Evolutionary conservation across 352 stramenopile species (phyloP).

Genomic region (Pythium folliculosum): DNA sequence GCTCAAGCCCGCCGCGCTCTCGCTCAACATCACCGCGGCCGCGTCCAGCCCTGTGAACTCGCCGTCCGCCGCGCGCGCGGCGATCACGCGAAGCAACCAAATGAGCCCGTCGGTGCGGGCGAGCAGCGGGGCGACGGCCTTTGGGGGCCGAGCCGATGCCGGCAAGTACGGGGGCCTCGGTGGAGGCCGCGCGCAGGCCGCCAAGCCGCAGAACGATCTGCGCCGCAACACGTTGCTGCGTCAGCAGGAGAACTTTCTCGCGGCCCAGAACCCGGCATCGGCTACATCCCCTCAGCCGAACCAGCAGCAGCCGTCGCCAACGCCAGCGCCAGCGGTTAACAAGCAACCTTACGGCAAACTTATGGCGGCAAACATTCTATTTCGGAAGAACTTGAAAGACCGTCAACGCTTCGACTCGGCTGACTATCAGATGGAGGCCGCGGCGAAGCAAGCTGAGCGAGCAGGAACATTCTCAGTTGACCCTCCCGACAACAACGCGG

Average conservation of each 20-base stretch:
- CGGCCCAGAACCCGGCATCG: slow-evolving; percentile 4
- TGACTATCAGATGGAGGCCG: slow-evolving; percentile 72
- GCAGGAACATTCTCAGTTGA: not conserved
- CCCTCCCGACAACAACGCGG: not conserved
- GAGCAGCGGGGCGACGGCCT: slow-evolving; percentile 2
- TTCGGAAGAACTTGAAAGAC: slow-evolving; percentile 79
- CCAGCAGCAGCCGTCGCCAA: not conserved
- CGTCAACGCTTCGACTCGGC: slow-evolving; percentile 84
- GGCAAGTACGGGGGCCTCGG: slow-evolving; percentile 45
- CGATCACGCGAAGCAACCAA: slow-evolving; percentile 28
- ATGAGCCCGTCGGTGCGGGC: slow-evolving; percentile 58
- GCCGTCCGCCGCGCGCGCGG: slow-evolving; percentile 40
- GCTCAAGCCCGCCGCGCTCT: slow-evolving; percentile 2
- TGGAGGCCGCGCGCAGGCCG: not conserved
- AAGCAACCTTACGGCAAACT: slow-evolving; percentile 67
- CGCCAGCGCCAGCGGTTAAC: not conserved
- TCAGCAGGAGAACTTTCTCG: slow-evolving; percentile 25
- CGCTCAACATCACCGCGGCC: slow-evolving; percentile 33
- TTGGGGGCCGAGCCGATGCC: not conserved
- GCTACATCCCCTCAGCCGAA: not conserved
- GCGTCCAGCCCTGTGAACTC: slow-evolving; percentile 40
- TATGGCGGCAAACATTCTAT: slow-evolving; percentile 67
- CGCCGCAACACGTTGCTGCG: slow-evolving; percentile 20
- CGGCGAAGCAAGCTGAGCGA: slow-evolving; percentile 29
- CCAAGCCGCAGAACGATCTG: slow-evolving; percentile 12